Base-by-base conservation (phyloP, 1,284 basidiomycete genomes). In the Cronartium quercuum region DNA sequence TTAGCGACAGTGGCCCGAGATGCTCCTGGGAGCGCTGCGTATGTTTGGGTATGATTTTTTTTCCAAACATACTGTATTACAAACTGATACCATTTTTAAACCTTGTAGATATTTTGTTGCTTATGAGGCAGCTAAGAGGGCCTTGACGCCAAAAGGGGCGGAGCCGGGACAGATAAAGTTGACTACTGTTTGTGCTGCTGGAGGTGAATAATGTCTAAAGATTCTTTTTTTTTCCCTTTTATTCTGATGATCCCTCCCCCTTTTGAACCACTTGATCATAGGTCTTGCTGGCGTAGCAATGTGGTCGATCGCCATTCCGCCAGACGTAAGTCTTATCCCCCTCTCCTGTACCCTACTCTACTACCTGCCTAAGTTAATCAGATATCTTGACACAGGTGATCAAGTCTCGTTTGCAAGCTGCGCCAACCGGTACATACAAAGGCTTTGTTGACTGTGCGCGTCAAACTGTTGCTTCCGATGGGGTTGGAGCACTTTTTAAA, bases 371-470 rank as follows among this genome's bases (percentile, higher is more conserved):
- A 29, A 29, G 13, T 10, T 6, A 15, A 51, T 51, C 12, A 47
- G n/a, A 47, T 15, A 6, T 51, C 29, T 51, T 51, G 24, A 6
- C 3, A 47, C 35, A 75, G 73, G 73, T 67, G 38, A 84, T 98
- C 81, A 99, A 99, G 86, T 97, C 94, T 51, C 87, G 96, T 76
- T 85, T 98, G 66, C 96, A 99, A 83, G 93, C 92, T n/a, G 95
- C 96, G 37, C 94, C 94, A 29, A 88, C 89, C 4, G 96, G 96
- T 35, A 97, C 94, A 13, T 99, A 98, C 84, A 89, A 88, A 63
- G 94, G 96, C 51, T 88, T 98, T 81, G 79, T 97, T 76, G 96
- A 99, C 82, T 99, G 96, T 81, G 88, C 90, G 40, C 85, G 89
- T 69, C 92, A 97, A 84, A 92, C 94, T 4, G 90, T 98, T 78